A percentile compares a stretch with the other conserved stretches of the same genome.
These are phyloP conservation scores for Cinnamomum chago DNA, from an alignment of 164 flowering plant genomes.

Conservation along the genomic window DNA sequence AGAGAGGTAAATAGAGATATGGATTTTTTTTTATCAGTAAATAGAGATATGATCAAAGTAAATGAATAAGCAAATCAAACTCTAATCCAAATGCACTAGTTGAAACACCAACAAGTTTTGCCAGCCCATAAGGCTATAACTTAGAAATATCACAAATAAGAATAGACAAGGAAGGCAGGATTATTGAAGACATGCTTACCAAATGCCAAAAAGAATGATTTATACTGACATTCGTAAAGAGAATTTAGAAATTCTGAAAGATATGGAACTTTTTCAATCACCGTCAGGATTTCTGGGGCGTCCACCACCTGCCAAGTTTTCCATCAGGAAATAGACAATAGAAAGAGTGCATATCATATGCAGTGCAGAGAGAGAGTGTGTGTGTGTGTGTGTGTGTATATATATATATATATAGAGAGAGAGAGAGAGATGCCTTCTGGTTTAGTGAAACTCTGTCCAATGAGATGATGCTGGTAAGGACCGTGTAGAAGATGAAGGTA, in stretches of 20 bases:
- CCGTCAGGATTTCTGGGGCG: constrained; percentile 96
- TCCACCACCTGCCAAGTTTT: constrained; percentile 73
- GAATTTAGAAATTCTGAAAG: constrained; percentile 89
- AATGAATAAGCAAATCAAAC: no score
- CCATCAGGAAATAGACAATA: background rate
- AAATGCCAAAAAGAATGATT: constrained; percentile 85
- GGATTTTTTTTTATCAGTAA: no score
- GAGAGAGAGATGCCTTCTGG: constrained; percentile 58
- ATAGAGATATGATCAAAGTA: no score
- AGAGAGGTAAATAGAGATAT: no score
- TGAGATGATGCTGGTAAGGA: constrained; percentile 83
- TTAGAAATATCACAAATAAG: background rate
- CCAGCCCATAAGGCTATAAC: no score
- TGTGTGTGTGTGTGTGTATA: no score
- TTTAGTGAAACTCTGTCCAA: constrained; percentile 92
- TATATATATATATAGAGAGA: no score
- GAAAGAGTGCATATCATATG: background rate
- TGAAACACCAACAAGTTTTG: no score
- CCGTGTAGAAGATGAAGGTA: constrained; percentile 91
- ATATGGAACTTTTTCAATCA: constrained; percentile 78
- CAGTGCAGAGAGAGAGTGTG: constrained; percentile 12
- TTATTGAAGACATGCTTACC: constrained; percentile 41
- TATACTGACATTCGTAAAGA: constrained; percentile 84
- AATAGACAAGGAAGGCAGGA: background rate
- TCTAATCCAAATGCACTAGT: no score